These are phyloP conservation scores for Noccaea bulbosa DNA, from an alignment of 345 rosid species.

Conservation along the genomic window DNA sequence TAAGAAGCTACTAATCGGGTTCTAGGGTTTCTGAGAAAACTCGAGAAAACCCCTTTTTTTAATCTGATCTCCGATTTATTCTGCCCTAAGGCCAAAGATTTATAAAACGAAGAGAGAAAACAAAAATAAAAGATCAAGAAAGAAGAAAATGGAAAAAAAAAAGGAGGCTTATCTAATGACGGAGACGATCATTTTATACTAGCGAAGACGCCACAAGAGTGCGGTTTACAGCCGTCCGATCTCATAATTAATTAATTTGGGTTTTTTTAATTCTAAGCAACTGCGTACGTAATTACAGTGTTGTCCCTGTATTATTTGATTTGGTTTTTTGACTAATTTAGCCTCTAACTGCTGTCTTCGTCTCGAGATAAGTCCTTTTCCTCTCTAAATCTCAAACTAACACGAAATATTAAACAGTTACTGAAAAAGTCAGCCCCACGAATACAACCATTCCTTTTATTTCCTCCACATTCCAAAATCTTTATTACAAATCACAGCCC, in stretches of 20 bases:
- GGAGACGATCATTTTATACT: constrained; percentile 33
- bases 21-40: constrained; percentile 36
- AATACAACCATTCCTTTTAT: constrained; percentile 12
- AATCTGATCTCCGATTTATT: constrained; percentile 18
- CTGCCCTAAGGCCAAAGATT: constrained; percentile 30
- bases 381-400: constrained; percentile 12
- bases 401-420: constrained; percentile 36
- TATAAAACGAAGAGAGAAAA: constrained; percentile 12
- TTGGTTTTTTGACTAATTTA: constrained; percentile 15
- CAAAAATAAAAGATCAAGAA: background rate
- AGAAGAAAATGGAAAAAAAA: constrained; percentile 12
- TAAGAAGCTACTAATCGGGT: constrained; percentile 20
- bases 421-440: constrained; percentile 43
- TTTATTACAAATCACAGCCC: background rate
- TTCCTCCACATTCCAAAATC: background rate
- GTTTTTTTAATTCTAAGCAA: constrained; percentile 37
- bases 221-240: constrained; percentile 31
- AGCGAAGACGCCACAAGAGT: constrained; percentile 3
- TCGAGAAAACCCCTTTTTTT: background rate
- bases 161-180: constrained; percentile 19
- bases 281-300: constrained; percentile 14
- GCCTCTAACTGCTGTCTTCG: constrained; percentile 40
- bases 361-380: constrained; percentile 38
- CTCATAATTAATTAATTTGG: constrained; percentile 12
- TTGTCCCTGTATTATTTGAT: constrained; percentile 21